Evolutionary conservation across 495 filamentous ascomycete genomes (phyloP).

Genomic region (Penicillium taxi): DNA sequence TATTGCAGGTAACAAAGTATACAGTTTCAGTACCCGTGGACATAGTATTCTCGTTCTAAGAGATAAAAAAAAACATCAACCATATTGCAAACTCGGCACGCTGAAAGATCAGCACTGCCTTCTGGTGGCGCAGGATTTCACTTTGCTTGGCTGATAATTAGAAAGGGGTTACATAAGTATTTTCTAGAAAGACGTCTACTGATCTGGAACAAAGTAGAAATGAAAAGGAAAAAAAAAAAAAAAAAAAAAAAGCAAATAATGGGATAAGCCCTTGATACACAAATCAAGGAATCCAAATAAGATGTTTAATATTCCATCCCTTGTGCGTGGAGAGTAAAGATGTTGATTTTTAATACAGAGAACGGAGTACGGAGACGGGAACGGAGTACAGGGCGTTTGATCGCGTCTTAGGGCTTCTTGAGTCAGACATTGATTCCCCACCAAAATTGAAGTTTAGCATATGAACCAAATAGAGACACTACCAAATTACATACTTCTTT

Average conservation of each 20-base stretch:
- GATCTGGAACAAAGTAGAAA: constrained; percentile 8
- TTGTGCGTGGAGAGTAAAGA: no score
- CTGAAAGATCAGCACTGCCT: constrained; percentile 22
- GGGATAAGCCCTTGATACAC: constrained; percentile 10
- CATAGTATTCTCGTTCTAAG: no score
- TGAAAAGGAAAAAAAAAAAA: not conserved
- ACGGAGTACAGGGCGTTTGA: no score
- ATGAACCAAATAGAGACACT: no score
- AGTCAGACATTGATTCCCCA: no score
- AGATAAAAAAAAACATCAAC: constrained; percentile 10
- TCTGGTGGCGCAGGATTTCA: constrained; percentile 16
- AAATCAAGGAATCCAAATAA: not conserved
- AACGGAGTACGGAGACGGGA: no score
- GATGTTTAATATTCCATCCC: constrained; percentile 16
- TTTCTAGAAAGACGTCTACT: constrained; percentile 19
- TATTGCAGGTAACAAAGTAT: no score
- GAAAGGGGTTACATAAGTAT: constrained; percentile 12
- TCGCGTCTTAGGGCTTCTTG: no score
- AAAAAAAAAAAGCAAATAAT: constrained; percentile 3
- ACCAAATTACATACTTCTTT: no score
- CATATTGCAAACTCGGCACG: constrained; percentile 25
- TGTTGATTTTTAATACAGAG: no score
- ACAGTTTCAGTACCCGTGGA: no score
- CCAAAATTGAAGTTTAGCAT: no score
- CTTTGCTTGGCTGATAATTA: constrained; percentile 9